Evolutionary conservation across 352 stramenopile genomes (phyloP), one percentile per base, ranked within the genome.

Genomic region (Salisapilia sapeloensis): DNA sequence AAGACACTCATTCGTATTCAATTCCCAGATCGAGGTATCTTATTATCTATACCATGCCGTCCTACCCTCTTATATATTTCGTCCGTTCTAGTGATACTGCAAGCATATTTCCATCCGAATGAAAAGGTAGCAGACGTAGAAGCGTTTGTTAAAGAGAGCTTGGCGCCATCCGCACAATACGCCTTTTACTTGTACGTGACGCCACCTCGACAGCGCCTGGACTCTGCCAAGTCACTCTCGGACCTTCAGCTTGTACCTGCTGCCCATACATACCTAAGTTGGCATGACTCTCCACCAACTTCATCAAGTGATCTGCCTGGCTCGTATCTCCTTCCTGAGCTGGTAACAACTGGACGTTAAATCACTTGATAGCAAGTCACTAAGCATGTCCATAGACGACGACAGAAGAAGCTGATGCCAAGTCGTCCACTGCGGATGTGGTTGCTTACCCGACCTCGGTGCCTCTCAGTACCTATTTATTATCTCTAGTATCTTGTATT

Each of bases 21-120:
- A 32, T 89, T 92, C 34, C 63, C 69, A 6, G 77, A 92, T 39
- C 58, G 67, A 70, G 67, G 76, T 92, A 29, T 23, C 15, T 4
- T 18, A 14, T 21, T 34, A 32, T 26, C 5, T 13, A 15, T 25
- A 24, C 2, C 9, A 4, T 24, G 21, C 13, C 13, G 34, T n/a
- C 20, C n/a, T n/a, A n/a, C n/a, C n/a, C n/a, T n/a, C n/a, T n/a
- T n/a, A n/a, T n/a, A n/a, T n/a, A n/a, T n/a, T n/a, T 11, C 13
- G 4, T 36, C 4, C 19, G 10, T 22, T 24, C 13, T 13, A 91
- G 76, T 77, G 12, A 48, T 81, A 12, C 25, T 92, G 20, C 76
- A 92, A 48, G 67, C 70, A n/a, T 48, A 53, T 7, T 92, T 92
- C 46, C 76, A 92, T 32, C 70, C 76, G 9, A 72, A 65, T 29